Conservation (phyloP, 106 monocot genomes). For the Agapanthus africanus region DNA sequence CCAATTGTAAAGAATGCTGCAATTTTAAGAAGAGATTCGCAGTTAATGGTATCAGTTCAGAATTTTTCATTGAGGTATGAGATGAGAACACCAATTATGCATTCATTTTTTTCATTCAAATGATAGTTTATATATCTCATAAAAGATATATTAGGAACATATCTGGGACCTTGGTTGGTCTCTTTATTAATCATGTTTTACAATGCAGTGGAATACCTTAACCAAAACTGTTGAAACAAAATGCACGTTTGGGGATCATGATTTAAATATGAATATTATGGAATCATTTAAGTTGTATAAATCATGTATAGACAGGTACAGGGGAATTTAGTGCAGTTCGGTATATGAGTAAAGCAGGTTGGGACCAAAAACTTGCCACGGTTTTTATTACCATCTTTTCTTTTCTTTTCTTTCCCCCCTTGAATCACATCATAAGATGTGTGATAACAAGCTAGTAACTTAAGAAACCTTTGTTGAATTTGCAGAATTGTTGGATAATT, state of each 20-base stretch:
- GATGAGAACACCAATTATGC: not conserved
- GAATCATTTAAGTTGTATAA: not conserved
- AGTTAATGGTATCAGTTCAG: not conserved
- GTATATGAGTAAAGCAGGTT: no score
- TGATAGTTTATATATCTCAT: not conserved
- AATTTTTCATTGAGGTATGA: not conserved
- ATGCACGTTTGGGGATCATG: not conserved
- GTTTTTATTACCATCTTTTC: no score
- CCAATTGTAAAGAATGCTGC: conserved; percentile 31
- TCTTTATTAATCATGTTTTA: not conserved
- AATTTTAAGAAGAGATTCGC: conserved; percentile 1
- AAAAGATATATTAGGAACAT: not conserved
- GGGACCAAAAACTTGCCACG: no score
- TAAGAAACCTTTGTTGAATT: no score
- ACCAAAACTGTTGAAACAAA: not conserved
- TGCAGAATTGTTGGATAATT: no score
- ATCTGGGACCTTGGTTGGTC: not conserved
- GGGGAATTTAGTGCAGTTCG: no score
- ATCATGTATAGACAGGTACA: no score
- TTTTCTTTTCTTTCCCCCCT: no score
- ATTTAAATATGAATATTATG: not conserved
- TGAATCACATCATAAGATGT: no score
- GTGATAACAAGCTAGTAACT: no score
- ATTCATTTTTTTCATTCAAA: not conserved
- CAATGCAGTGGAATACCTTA: not conserved